Conservation (phyloP, 78 protist species). For the Protostelium mycophagum region DNA sequence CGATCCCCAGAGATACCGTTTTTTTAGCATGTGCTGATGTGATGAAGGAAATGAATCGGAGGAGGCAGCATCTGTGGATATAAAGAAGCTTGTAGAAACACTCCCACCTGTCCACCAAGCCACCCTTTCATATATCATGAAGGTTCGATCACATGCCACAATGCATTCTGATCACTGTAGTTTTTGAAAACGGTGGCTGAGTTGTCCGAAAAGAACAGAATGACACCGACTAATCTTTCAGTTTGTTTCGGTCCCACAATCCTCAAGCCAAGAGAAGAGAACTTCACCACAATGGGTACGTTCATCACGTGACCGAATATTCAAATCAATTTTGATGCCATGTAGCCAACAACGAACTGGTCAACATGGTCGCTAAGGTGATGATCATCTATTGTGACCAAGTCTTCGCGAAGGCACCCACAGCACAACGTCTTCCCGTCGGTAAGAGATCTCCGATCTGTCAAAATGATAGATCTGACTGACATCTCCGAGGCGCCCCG, state of each 20-base stretch:
- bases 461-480: not conserved
- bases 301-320: not conserved
- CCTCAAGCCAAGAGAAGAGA: conserved; percentile 46
- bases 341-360: not conserved
- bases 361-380: not conserved
- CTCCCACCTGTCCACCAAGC: conserved; percentile 14
- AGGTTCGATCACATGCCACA: not conserved
- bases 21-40: too few species aligned
- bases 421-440: not conserved
- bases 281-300: conserved; percentile 28
- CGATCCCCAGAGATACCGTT: conserved; percentile 25
- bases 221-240: conserved; percentile 46
- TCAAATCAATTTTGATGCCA: not conserved
- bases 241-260: conserved; percentile 57
- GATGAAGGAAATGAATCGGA: conserved; percentile 41
- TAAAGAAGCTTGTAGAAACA: conserved; percentile 40
- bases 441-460: not conserved
- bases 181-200: conserved; percentile 7
- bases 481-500: not conserved
- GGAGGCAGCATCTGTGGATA: conserved; percentile 16
- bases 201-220: conserved; percentile 22
- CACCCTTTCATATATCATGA: not conserved
- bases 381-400: not conserved
- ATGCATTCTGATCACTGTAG: not conserved
- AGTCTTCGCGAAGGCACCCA: not conserved